phyloP scores from a whole-genome alignment of 2,329 filamentous ascomycete species.

The Fusarium beomiforme region DNA sequence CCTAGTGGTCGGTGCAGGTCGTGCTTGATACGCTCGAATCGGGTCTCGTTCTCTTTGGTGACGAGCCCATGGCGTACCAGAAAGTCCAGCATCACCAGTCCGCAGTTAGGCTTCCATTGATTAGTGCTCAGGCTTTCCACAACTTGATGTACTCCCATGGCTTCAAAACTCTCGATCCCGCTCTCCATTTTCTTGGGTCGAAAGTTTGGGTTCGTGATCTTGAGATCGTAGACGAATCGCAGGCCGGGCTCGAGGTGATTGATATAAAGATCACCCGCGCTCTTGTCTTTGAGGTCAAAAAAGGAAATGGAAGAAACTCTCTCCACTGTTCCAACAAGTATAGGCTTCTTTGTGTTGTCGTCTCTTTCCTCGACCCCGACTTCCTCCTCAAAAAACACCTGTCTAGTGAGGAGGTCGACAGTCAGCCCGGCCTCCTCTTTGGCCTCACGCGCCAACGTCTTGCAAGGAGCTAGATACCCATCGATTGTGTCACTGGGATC shows the following conservation, averaged over 20 bases:
- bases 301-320: slow-evolving; percentile 46
- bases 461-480: slow-evolving; percentile 31
- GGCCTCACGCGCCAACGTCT: slow-evolving; percentile 47
- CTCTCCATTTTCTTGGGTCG: slow-evolving; percentile 41
- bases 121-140: slow-evolving; percentile 39
- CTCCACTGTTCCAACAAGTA: slow-evolving; percentile 38
- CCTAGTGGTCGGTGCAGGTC: slow-evolving; percentile 43
- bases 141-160: slow-evolving; percentile 45
- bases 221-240: slow-evolving; percentile 51
- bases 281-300: slow-evolving; percentile 47
- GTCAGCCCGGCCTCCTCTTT: slow-evolving; percentile 47
- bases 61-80: slow-evolving; percentile 46
- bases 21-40: slow-evolving; percentile 32
- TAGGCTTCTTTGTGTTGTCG: not conserved
- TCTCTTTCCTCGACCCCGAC: not conserved
- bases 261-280: slow-evolving; percentile 42
- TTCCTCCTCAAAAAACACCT: slow-evolving; percentile 12
- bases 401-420: slow-evolving; percentile 14
- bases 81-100: slow-evolving; percentile 53
- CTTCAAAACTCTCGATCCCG: slow-evolving; percentile 44
- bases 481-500: slow-evolving; percentile 41
- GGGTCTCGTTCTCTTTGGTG: slow-evolving; percentile 35
- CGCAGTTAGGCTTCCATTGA: slow-evolving; percentile 53
- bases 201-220: slow-evolving; percentile 39
- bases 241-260: slow-evolving; percentile 52